Percentiles rank a stretch among this genome's conserved stretches.
These are phyloP conservation scores for Trichoderma atroviride DNA, from an alignment of 2,329 filamentous ascomycete genomes.

Conservation along the genomic window DNA sequence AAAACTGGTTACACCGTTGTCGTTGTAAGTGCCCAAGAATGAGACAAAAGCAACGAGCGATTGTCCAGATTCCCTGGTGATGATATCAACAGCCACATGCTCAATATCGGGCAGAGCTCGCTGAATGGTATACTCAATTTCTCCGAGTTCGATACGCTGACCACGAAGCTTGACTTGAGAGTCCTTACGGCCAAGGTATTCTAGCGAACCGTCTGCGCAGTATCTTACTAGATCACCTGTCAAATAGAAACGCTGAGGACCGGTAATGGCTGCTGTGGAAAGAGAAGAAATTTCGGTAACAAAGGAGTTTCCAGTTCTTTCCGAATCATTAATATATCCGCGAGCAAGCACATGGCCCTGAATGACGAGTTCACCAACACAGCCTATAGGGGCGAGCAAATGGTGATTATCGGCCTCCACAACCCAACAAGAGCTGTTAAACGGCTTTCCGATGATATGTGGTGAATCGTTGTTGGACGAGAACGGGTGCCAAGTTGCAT, in stretches of 20 bases:
- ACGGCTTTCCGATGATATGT: slow-evolving; percentile 15
- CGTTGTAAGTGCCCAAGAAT: not conserved
- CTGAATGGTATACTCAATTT: slow-evolving; percentile 29
- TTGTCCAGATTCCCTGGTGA: not conserved
- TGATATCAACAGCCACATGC: slow-evolving; percentile 16
- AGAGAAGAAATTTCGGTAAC: slow-evolving; percentile 41
- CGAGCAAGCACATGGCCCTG: slow-evolving; percentile 50
- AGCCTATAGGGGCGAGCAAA: slow-evolving; percentile 31
- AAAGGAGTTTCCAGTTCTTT: slow-evolving; percentile 50
- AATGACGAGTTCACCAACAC: slow-evolving; percentile 39
- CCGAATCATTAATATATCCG: slow-evolving; percentile 49
- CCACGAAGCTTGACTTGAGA: slow-evolving; percentile 60
- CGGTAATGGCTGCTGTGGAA: not conserved
- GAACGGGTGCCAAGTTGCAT: slow-evolving; percentile 8
- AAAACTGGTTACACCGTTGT: not conserved
- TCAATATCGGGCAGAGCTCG: slow-evolving; percentile 1
- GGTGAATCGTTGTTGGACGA: not conserved
- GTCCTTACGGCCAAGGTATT: slow-evolving; percentile 55
- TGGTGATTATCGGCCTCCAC: slow-evolving; percentile 30
- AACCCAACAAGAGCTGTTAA: slow-evolving; percentile 30
- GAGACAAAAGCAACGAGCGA: slow-evolving; percentile 21
- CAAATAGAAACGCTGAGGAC: slow-evolving; percentile 41
- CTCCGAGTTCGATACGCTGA: slow-evolving; percentile 51
- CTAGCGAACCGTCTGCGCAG: slow-evolving; percentile 41
- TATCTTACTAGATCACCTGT: slow-evolving; percentile 51